A percentile compares a stretch with the other conserved stretches of the same genome.
Conservation (phyloP, 371 early-diverging fungal species). For the Mucor irregularis region DNA sequence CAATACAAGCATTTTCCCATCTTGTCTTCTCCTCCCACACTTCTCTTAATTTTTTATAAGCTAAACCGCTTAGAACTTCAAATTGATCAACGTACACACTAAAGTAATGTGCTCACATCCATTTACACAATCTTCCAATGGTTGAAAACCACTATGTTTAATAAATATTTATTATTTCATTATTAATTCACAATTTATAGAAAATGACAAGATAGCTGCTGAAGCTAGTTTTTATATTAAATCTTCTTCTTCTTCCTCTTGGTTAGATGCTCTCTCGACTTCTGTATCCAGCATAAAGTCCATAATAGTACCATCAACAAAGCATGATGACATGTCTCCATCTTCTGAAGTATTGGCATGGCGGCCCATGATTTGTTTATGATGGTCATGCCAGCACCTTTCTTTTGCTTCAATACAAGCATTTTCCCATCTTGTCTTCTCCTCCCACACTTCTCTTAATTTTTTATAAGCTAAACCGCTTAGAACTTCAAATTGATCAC, state of each 20-base stretch:
- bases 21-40: constrained; percentile 46
- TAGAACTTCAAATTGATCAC: constrained; percentile 53
- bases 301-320: background rate
- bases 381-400: constrained; percentile 26
- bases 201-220: no score
- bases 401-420: constrained; percentile 33
- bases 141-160: no score
- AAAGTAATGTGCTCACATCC: no score
- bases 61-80: constrained; percentile 52
- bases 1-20: constrained; percentile 40
- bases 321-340: background rate
- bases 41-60: constrained; percentile 54
- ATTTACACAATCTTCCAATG: no score
- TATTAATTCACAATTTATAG: no score
- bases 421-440: constrained; percentile 38
- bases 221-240: background rate
- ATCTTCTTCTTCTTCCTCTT: background rate
- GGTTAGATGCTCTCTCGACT: no score
- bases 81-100: no score
- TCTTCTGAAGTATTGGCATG: background rate
- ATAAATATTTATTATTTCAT: no score
- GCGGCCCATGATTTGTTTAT: constrained; percentile 6
- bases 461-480: constrained; percentile 56
- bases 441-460: constrained; percentile 51
- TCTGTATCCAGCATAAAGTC: background rate